Evolutionary conservation across 106 monocot species (phyloP).

Genomic region (Cymbidium sinense): DNA sequence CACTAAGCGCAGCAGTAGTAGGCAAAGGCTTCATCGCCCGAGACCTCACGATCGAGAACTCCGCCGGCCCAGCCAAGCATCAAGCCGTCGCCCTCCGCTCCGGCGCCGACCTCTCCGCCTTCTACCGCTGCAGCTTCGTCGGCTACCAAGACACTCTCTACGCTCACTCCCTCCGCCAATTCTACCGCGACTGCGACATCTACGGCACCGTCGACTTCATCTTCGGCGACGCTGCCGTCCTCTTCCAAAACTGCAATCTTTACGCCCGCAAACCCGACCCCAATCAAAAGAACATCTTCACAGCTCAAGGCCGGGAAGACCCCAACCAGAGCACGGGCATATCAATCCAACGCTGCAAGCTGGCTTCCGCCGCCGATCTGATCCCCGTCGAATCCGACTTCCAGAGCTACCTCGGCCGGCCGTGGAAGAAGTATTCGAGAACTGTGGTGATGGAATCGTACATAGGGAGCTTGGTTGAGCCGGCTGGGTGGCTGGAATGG

Average conservation of each 20-base stretch:
- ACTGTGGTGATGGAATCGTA: constrained; percentile 55
- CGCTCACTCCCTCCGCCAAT: no score
- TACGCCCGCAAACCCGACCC: constrained; percentile 51
- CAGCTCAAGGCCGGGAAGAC: constrained; percentile 65
- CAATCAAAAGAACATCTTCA: constrained; percentile 60
- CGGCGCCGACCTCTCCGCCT: constrained; percentile 56
- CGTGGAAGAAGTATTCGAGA: constrained; percentile 64
- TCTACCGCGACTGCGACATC: no score
- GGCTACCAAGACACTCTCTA: constrained; percentile 94
- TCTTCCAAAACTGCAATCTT: constrained; percentile 57
- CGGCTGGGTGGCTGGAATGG: constrained; percentile 71
- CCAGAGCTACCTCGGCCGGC: constrained; percentile 52
- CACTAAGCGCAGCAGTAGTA: constrained; percentile 35
- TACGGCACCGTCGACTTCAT: no score
- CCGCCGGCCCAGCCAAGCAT: constrained; percentile 50
- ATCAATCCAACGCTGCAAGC: constrained; percentile 54
- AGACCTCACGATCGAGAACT: constrained; percentile 68
- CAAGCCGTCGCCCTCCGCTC: constrained; percentile 62
- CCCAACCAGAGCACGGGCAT: constrained; percentile 82
- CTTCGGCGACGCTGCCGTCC: no score
- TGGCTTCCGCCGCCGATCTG: constrained; percentile 45
- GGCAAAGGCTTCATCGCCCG: constrained; percentile 57
- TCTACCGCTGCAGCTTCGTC: constrained; percentile 72
- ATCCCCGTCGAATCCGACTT: constrained; percentile 26
- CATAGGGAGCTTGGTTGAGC: constrained; percentile 37